Base-by-base conservation (phyloP, 192 early-diverging fungal genomes). In the Lobosporangium transversale region DNA sequence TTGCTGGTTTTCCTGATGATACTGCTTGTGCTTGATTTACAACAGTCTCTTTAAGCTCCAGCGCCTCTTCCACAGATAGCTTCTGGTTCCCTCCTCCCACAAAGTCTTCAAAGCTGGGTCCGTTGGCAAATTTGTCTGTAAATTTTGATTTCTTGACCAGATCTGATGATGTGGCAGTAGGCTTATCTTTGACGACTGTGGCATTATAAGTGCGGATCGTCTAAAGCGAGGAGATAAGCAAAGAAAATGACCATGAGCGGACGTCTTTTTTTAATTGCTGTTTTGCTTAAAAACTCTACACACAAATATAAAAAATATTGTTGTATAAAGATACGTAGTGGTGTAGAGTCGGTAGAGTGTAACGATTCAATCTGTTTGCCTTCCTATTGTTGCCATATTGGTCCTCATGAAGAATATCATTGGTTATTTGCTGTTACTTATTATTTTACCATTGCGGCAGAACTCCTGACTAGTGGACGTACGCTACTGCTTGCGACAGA, bases 21-120 rank as follows among this genome's bases (percentile, higher is more conserved):
- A 29, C 44, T n/a, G 73, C 82, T 58, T 80, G 68, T 43, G 75
- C 66, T 29, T 79, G 53, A 31, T 62, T 50, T 20, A 83, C 79
- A 14, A 80, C 81, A 27, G 82, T 80, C 36, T 84, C 79, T 57
- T 84, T 82, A 29, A 90, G 70, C 59, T 90, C 89, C 27, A 90
- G 56, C 23, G 87, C 85, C 55, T 90, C 89, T 42, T 86, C 86
- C 17, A 70, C 53, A 27, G 83, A 83, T 43, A 90, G 36, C 57
- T 86, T 86, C 24, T 78, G 52, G 51, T 80, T 76, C 57, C 78
- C 63, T 64, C 78, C 63, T 3, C 80, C 69, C 14, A 85, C 74
- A 67, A 91, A 91, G 53, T 91, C 88, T 32, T 85, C 87, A 31
- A 91, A 79, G 20, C 69, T 63, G 17, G 85, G 83, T 62, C 83